A percentile compares a stretch with the other conserved stretches of the same genome.
Conservation (phyloP, 2,329 filamentous ascomycete genomes). For the Nannizziopsis arthrosporioides region DNA sequence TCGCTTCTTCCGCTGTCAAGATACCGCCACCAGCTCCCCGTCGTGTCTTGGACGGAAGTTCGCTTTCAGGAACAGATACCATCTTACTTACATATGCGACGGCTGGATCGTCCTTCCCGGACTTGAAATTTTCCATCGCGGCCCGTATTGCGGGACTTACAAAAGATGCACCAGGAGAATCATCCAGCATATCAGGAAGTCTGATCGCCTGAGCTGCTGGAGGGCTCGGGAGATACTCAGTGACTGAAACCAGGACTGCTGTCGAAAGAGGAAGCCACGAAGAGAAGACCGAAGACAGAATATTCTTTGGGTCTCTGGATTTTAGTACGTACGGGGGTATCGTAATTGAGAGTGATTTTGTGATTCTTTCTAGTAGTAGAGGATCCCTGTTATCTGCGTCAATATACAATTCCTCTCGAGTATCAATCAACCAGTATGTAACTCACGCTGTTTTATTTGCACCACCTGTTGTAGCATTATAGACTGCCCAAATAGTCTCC, state of each 20-base stretch:
- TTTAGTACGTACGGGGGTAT: conserved; percentile 75
- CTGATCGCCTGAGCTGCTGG: conserved; percentile 65
- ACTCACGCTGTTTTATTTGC: conserved; percentile 67
- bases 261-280: conserved; percentile 89
- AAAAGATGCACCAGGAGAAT: conserved; percentile 62
- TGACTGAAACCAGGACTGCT: conserved; percentile 81
- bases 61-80: conserved; percentile 87
- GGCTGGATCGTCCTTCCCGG: conserved; percentile 58
- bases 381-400: conserved; percentile 49
- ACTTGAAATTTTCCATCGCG: conserved; percentile 75
- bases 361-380: conserved; percentile 79
- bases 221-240: conserved; percentile 84
- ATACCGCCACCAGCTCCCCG: conserved; percentile 49
- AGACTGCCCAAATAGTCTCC: conserved; percentile 92
- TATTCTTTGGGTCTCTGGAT: conserved; percentile 68
- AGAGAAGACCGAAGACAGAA: conserved; percentile 77
- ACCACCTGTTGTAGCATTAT: conserved; percentile 76
- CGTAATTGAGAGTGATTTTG: conserved; percentile 73
- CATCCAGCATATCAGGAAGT: conserved; percentile 65
- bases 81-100: conserved; percentile 98
- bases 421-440: neutral
- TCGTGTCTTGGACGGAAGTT: conserved; percentile 71
- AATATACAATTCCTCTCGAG: conserved; percentile 21
- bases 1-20: conserved; percentile 78
- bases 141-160: conserved; percentile 59